Percentiles rank a stretch among this genome's conserved stretches.
Conservation (phyloP, 129 eudicot genomes). For the Artemisia tridentata region DNA sequence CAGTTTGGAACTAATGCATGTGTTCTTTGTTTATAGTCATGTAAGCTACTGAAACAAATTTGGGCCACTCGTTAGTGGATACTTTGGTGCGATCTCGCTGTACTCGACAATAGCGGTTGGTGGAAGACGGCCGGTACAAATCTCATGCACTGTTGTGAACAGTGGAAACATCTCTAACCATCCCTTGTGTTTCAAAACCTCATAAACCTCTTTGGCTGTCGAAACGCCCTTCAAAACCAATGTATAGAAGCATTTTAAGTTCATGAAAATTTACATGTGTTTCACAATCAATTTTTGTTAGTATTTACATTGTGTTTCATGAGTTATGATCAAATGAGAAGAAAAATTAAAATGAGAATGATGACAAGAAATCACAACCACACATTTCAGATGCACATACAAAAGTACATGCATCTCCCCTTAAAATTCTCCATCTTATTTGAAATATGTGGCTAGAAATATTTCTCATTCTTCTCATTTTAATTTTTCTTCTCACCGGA, state of each 20-base stretch:
- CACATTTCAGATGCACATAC: too few relatives aligned
- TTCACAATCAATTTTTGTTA: background rate
- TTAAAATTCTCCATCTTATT: too few relatives aligned
- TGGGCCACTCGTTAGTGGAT: constrained; percentile 41
- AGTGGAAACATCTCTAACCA: constrained; percentile 93
- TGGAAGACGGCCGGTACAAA: constrained; percentile 76
- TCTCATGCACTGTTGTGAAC: constrained; percentile 90
- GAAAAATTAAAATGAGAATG: too few relatives aligned
- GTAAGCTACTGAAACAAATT: constrained; percentile 37
- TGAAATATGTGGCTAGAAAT: too few relatives aligned
- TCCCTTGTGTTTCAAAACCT: constrained; percentile 70
- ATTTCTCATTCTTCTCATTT: too few relatives aligned
- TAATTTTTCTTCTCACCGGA: too few relatives aligned
- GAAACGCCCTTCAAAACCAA: constrained; percentile 78
- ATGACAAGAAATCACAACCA: too few relatives aligned
- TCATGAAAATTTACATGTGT: background rate
- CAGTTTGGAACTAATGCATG: constrained; percentile 20
- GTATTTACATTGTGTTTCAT: background rate
- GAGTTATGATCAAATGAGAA: too few relatives aligned
- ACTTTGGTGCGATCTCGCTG: constrained; percentile 58
- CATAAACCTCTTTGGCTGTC: constrained; percentile 91
- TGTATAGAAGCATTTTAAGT: background rate
- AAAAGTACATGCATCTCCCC: too few relatives aligned
- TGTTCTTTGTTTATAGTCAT: constrained; percentile 11
- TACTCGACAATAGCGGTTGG: constrained; percentile 78